Evolutionary conservation across 2,329 filamentous ascomycete species (phyloP).

Genomic region (Lasiodiplodia citricola): DNA sequence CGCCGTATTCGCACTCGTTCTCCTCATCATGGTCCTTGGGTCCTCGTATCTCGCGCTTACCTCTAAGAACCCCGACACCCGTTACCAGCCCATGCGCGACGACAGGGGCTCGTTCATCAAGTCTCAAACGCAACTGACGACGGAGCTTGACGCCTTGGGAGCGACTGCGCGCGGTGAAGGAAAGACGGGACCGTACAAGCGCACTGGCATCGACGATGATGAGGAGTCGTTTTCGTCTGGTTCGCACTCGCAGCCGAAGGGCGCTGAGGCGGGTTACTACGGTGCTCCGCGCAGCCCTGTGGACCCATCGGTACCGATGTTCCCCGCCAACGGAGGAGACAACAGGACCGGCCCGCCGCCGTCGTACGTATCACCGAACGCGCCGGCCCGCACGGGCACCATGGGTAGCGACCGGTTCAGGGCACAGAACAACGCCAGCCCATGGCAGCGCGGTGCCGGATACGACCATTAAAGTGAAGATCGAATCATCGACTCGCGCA

Average conservation of each 20-base stretch:
- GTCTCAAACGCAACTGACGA: conserved; percentile 85
- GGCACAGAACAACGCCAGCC: conserved; percentile 61
- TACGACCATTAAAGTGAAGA: conserved; percentile 62
- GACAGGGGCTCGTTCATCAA: conserved; percentile 98
- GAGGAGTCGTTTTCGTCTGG: conserved; percentile 69
- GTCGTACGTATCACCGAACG: conserved; percentile 43
- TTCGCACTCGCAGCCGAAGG: conserved; percentile 53
- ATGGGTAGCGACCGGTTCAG: conserved; percentile 45
- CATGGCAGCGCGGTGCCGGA: conserved; percentile 69
- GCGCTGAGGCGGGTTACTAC: conserved; percentile 42
- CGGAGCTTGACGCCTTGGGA: conserved; percentile 87
- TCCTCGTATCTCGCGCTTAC: conserved; percentile 80
- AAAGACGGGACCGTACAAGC: conserved; percentile 55
- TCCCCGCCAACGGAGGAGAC: conserved; percentile 50
- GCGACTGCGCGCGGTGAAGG: conserved; percentile 84
- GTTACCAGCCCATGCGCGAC: conserved; percentile 96
- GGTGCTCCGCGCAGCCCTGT: conserved; percentile 56
- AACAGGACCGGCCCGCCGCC: conserved; percentile 37
- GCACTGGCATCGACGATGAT: conserved; percentile 73
- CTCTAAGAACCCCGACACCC: conserved; percentile 91
- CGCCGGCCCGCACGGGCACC: conserved; percentile 40
- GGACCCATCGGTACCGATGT: conserved; percentile 53
- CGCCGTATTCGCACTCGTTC: conserved; percentile 78
- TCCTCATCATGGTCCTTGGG: conserved; percentile 81
- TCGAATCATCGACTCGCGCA: conserved; percentile 36